Evolutionary conservation across 176 grass and related monocot genomes (phyloP).

Genomic region (Rhipidocladum racemiflorum): DNA sequence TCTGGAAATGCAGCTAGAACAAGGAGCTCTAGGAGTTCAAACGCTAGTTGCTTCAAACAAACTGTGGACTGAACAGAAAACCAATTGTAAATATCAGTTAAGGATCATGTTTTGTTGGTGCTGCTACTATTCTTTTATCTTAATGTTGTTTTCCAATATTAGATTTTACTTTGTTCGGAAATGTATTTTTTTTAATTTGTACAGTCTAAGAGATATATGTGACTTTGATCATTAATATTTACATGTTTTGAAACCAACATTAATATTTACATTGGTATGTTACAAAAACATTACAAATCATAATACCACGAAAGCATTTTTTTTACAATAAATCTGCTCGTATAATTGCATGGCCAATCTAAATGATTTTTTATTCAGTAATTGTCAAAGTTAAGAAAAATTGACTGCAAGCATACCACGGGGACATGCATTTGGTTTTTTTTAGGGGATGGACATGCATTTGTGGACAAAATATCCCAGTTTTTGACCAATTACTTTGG

Average conservation of each 20-base stretch:
- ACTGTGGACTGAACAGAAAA: constrained; percentile 69
- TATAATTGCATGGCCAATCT: neutral
- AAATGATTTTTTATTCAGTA: neutral
- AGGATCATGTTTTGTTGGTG: neutral
- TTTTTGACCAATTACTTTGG: neutral
- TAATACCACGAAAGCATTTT: neutral
- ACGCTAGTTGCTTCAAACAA: constrained; percentile 88
- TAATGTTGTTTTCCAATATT: neutral
- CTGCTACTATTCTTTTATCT: neutral
- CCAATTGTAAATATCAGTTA: constrained; percentile 17
- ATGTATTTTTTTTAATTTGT: neutral
- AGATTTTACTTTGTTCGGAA: neutral
- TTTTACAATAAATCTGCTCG: neutral
- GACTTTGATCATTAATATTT: neutral
- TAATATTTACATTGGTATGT: neutral
- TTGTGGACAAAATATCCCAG: neutral
- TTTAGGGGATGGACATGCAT: neutral
- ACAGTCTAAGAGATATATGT: neutral
- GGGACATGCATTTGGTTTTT: neutral
- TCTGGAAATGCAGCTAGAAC: constrained; percentile 77
- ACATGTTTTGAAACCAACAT: neutral
- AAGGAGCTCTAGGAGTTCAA: constrained; percentile 85
- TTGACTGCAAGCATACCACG: neutral
- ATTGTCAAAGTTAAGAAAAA: neutral
- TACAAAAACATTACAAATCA: neutral